Evolutionary conservation across 2,329 filamentous ascomycete genomes (phyloP), one percentile per base, ranked within the genome.

Genomic region (Pseudocercospora macadamiae): DNA sequence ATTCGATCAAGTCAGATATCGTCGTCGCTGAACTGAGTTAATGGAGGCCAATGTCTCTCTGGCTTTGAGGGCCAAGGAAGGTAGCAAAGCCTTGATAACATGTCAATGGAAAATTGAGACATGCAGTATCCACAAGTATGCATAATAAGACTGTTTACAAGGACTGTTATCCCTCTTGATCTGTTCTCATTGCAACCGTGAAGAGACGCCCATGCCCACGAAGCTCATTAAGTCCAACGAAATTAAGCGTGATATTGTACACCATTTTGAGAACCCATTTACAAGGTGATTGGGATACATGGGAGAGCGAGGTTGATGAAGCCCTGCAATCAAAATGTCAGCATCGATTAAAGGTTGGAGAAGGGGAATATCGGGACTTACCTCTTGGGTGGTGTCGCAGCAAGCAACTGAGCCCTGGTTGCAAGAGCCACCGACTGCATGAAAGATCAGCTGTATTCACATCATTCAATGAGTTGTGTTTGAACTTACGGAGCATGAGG

Each of bases 251-350:
- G n/a, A 48, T 48, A 14, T 10, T 26, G 21, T 48, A 28, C n/a
- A n/a, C 9, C 44, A 14, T 28, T 21, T 14, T 28, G 16, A 30
- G 28, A 32, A 12, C 6, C 28, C n/a, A n/a, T 36, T 53, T 58
- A 61, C 25, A 58, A 48, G 45, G 42, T 44, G 55, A 61, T 49
- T 44, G 55, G 59, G 5, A 32, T 39, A 51, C 59, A 61, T 36
- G 55, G 32, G 51, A 34, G 28, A 21, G 55, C 55, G 23, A 55
- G 23, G 45, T 51, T 55, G 55, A 61, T 47, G 25, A 25, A 52
- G 7, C 9, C 44, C 52, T 34, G 19, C 57, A 54, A 28, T 30
- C 34, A 19, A 14, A 2, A 18, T 19, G 10, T 28, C 8, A 30
- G 19, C 6, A 9, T 21, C 14, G 34, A 14, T 28, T 26, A 4